A percentile compares a stretch with the other conserved stretches of the same genome.
These are phyloP conservation scores for Tripterygium wilfordii DNA, from an alignment of 177 flowering plant genomes.

Conservation along the genomic window DNA sequence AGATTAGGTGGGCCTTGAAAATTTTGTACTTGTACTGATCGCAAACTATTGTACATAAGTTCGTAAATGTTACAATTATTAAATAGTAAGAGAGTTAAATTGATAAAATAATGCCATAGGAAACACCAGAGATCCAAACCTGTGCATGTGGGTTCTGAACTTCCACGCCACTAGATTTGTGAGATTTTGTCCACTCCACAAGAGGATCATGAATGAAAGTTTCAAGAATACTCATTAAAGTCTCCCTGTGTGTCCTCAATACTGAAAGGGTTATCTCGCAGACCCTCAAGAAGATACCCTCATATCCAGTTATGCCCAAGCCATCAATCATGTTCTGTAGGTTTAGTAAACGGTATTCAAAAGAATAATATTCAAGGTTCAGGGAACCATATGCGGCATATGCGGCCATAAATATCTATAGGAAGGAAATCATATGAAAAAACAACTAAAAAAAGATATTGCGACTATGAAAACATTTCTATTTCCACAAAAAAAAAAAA, in stretches of 20 bases:
- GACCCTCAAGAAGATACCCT: constrained; percentile 81
- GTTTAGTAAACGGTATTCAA: not conserved
- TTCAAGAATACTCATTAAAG: constrained; percentile 90
- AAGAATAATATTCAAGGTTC: constrained; percentile 6
- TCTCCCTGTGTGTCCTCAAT: constrained; percentile 80
- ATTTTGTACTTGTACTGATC: too few relatives aligned
- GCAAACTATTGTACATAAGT: too few relatives aligned
- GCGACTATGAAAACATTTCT: too few relatives aligned
- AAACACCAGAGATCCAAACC: constrained; percentile 36
- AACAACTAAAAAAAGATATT: not conserved
- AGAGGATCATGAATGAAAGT: constrained; percentile 99
- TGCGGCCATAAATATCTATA: too few relatives aligned
- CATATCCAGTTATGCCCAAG: constrained; percentile 94
- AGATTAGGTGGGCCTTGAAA: too few relatives aligned
- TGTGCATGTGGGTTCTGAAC: constrained; percentile 99
- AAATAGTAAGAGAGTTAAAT: not conserved
- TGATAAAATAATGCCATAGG: not conserved
- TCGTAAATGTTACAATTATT: too few relatives aligned
- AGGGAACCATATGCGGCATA: not conserved
- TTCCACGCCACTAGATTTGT: constrained; percentile 94
- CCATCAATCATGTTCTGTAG: constrained; percentile 97
- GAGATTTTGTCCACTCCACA: constrained; percentile 98
- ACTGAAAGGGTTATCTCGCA: constrained; percentile 95
- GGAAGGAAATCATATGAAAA: not conserved
- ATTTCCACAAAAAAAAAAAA: too few relatives aligned